A percentile compares a stretch with the other conserved stretches of the same genome.
Evolutionary conservation across 2,329 filamentous ascomycete species (phyloP).

Genomic region (Neurospora sp.): DNA sequence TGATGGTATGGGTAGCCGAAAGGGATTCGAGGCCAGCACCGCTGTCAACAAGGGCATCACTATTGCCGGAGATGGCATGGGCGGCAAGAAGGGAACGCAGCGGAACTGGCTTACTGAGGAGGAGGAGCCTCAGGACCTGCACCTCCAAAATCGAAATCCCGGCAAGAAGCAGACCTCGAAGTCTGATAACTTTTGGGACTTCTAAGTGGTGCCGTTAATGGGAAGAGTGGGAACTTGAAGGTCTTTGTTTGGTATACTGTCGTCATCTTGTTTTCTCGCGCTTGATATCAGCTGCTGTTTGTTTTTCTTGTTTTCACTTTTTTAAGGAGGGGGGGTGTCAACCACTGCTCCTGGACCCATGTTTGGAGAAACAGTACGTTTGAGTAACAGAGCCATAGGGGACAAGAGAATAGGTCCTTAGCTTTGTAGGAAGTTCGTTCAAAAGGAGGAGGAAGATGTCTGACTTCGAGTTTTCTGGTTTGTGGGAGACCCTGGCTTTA

Average conservation of each 20-base stretch:
- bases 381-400: not conserved
- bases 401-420: too few relatives aligned
- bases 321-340: not conserved
- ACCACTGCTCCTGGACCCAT: not conserved
- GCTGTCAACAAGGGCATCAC: conserved; percentile 28
- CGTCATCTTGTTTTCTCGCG: not conserved
- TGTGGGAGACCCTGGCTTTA: too few relatives aligned
- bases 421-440: not conserved
- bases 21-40: conserved; percentile 9
- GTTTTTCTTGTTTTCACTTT: not conserved
- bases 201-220: conserved; percentile 19
- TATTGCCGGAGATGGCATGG: conserved; percentile 57
- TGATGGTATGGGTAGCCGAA: conserved; percentile 45
- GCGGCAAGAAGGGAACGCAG: conserved; percentile 44
- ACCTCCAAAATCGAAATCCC: conserved; percentile 23
- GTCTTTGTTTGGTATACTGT: not conserved
- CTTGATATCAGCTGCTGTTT: not conserved
- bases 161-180: conserved; percentile 31
- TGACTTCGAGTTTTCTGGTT: not conserved
- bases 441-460: not conserved
- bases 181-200: conserved; percentile 37
- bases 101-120: conserved; percentile 50
- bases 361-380: not conserved
- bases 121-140: conserved; percentile 35
- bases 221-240: not conserved